A percentile compares a stretch with the other conserved stretches of the same genome.
Evolutionary conservation across 2,329 filamentous ascomycete genomes (phyloP).

Genomic region (Trichophyton verrucosum): DNA sequence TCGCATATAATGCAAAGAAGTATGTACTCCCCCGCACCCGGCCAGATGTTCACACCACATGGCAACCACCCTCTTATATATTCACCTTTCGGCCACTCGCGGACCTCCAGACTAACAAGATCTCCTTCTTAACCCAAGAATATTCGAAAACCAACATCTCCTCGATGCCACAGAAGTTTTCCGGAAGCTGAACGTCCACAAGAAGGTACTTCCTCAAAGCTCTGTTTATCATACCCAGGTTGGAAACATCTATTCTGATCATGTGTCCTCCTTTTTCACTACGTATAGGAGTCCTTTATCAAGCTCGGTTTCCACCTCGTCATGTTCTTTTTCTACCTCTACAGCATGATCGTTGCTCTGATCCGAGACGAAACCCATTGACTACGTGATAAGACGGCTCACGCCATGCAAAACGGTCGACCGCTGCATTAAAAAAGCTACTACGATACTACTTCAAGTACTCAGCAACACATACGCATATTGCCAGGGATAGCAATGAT

Average conservation of each 20-base stretch:
- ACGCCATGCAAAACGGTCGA: constrained; percentile 30
- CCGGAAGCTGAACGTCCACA: constrained; percentile 96
- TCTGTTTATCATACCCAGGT: no score
- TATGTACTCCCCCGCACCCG: constrained; percentile 36
- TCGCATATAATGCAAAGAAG: constrained; percentile 97
- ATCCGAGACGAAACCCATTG: constrained; percentile 90
- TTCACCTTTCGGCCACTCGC: not conserved
- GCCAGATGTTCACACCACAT: not conserved
- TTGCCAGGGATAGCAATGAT: not conserved
- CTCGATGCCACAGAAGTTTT: constrained; percentile 98
- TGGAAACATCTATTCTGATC: not conserved
- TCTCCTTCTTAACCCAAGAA: constrained; percentile 43
- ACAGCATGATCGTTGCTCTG: constrained; percentile 94
- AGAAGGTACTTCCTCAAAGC: constrained; percentile 55
- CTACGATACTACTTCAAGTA: not conserved
- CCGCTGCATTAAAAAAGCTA: not conserved
- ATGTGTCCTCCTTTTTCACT: not conserved
- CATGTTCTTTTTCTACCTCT: constrained; percentile 99
- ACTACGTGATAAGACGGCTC: constrained; percentile 31
- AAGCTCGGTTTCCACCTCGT: constrained; percentile 97
- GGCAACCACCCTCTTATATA: not conserved
- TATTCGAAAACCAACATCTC: constrained; percentile 91
- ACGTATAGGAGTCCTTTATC: constrained; percentile 79
- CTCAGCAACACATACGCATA: not conserved
- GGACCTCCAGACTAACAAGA: constrained; percentile 13